Base-by-base conservation (phyloP, 2,329 filamentous ascomycete genomes). In the Dactylellina haptotyla region DNA sequence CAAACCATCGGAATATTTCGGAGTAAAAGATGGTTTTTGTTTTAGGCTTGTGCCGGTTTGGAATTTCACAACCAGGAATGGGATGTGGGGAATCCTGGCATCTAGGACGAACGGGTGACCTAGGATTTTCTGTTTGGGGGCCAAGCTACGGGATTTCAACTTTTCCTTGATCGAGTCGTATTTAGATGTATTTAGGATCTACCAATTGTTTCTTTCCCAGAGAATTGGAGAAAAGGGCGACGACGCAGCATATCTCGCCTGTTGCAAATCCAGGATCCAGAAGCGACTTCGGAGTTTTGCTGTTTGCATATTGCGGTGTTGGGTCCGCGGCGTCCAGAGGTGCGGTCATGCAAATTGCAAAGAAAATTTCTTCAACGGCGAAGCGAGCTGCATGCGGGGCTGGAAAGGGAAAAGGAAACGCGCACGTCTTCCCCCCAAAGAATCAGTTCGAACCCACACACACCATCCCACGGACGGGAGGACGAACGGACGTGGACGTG, bases 1-100 rank as follows among this genome's bases (percentile, higher is more conserved):
- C 34, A 64, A 54, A 58, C 23, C 18, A 53, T 73, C 69, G 69
- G 69, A 61, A 66, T 37, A 73, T 66, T 66, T 73, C 69, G 69
- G 69, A 73, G 56, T 34, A n/a, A 41, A 61, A 10, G 20, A 9
- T 3, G 4, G 10, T 3, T 54, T 28, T 28, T 25, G 3, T n/a
- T 30, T 45, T 43, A n/a, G 16, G 20, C 53, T 32, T 9, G 20
- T 26, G 30, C 37, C 20, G 41, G 48, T 66, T 66, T 20, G 46
- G 23, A 14, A 45, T 3, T 12, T 30, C 18, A 30, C n/a, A 26
- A 34, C 51, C 37, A 26, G 46, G 39, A 69, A 53, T 46, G 39
- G 64, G 64, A 61, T 69, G 64, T 62, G 64, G 64, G 64, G 64
- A 69, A 69, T 48, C 64, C 64, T 45, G 20, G 61, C 37, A 32